Evolutionary conservation across 257 asterid species (phyloP), one percentile per base, ranked within the genome.

Genomic region (Solanum peruvianum): DNA sequence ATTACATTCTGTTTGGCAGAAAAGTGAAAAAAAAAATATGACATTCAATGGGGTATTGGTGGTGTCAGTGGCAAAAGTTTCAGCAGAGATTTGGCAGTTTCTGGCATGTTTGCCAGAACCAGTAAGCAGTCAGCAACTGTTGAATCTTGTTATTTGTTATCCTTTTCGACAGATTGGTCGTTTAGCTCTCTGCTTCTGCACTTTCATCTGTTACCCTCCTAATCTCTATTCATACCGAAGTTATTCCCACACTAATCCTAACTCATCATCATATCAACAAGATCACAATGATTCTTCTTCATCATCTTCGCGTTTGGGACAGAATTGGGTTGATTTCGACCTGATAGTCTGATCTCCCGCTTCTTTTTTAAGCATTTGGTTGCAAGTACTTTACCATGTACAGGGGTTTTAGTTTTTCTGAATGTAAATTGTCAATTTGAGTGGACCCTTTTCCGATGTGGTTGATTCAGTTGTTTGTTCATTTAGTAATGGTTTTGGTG

Each of bases 81-180:
- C 89, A 9, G 90, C 92, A n/a, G 88, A 88, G 47, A 71, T 82
- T 27, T 90, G 90, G 89, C 92, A 90, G 64, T 6, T 47, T 16
- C 13, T 90, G 88, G 90, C 92, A 3, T 90, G 92, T 84, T 82
- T 88, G 62, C 47, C 73, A 3, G 85, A 90, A 15, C 42, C 88
- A 42, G 85, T 88, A 69, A 87, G 85, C 47, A 89, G 92, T 9
- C 88, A 90, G 64, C 89, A 90, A 49, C 84, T 90, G 85, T 82
- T 90, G 85, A 89, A 90, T 88, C 92, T 90, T 85, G 89, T 84
- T 16, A 87, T 90, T 2, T 83, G 90, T 45, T 90, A 88, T 45
- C 92, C 92, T 75, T 89, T 90, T 4, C 90, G 69, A 70, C 90
- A 88, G 85, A 87, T 90, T 3, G 92, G 92, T 73, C 91, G 88